A percentile compares a stretch with the other conserved stretches of the same genome.
These are phyloP conservation scores for Tephrocybe rancida DNA, from an alignment of 768 basidiomycete genomes.

Conservation along the genomic window DNA sequence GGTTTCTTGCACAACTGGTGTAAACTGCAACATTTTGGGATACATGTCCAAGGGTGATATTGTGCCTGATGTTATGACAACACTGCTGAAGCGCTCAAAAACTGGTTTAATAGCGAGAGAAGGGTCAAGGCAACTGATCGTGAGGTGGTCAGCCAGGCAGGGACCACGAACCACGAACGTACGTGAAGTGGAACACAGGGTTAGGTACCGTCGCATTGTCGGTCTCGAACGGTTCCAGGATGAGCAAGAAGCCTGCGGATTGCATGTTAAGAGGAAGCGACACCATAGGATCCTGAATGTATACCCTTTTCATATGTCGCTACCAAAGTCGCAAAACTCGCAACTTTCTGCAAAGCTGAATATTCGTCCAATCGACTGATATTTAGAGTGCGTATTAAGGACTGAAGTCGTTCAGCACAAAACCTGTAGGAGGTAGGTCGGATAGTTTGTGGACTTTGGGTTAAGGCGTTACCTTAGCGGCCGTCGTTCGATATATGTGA, in stretches of 20 bases:
- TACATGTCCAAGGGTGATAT: conserved; percentile 99
- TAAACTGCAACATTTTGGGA: conserved; percentile 98
- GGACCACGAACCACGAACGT: conserved; percentile 34
- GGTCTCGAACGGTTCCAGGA: conserved; percentile 97
- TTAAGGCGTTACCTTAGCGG: conserved; percentile 71
- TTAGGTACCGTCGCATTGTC: conserved; percentile 99
- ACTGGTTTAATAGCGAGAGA: conserved; percentile 97
- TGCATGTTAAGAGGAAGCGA: conserved; percentile 1
- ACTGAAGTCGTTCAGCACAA: conserved; percentile 94
- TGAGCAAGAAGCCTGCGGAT: conserved; percentile 84
- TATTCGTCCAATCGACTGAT: conserved; percentile 90
- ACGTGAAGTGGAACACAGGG: conserved; percentile 96
- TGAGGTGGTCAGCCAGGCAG: conserved; percentile 12
- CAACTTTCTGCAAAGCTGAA: conserved; percentile 91
- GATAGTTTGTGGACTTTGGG: conserved; percentile 3
- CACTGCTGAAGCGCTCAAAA: conserved; percentile 96
- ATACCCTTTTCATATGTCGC: conserved; percentile 97
- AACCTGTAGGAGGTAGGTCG: conserved; percentile 55
- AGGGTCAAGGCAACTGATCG: conserved; percentile 88
- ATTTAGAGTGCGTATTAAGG: conserved; percentile 90
- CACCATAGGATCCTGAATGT: background rate
- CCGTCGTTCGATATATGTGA: conserved; percentile 95
- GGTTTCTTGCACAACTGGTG: conserved; percentile 94
- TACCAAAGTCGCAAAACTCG: conserved; percentile 93
- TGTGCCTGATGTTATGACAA: conserved; percentile 98